Conservation (phyloP, 1,284 basidiomycete species). For the Austroboletus novae-zelandiae region DNA sequence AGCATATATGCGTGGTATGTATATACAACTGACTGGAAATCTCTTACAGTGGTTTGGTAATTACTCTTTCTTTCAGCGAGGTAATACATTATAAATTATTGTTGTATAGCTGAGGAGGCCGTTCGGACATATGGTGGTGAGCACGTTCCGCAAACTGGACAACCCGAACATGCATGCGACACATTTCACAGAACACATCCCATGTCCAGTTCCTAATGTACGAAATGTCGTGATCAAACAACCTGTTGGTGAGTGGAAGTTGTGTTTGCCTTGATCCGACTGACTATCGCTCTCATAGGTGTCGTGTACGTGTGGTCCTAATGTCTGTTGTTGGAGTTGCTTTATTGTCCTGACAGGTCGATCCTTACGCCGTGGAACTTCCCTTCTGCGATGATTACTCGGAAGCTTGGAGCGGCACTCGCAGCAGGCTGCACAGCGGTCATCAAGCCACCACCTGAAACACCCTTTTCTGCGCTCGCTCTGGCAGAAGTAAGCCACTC, state of each 20-base stretch:
- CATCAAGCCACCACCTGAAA: constrained; percentile 94
- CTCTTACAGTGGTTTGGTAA: constrained; percentile 70
- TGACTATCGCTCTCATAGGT: constrained; percentile 35
- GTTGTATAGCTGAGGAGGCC: constrained; percentile 75
- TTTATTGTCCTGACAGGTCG: constrained; percentile 44
- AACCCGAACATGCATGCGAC: constrained; percentile 1
- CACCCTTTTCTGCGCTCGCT: constrained; percentile 92
- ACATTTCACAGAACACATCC: constrained; percentile 66
- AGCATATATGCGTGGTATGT: not conserved
- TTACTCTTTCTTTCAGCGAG: constrained; percentile 16
- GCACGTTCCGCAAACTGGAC: constrained; percentile 11
- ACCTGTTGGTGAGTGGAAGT: constrained; percentile 69
- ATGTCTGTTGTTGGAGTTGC: not conserved
- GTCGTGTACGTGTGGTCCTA: constrained; percentile 49
- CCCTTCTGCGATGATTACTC: constrained; percentile 91
- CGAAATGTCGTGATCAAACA: constrained; percentile 95
- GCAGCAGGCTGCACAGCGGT: constrained; percentile 96
- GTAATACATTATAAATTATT: not conserved
- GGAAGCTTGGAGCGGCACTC: constrained; percentile 86
- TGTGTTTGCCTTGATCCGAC: not conserved
- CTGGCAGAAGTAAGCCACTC: constrained; percentile 63
- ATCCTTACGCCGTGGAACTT: constrained; percentile 90
- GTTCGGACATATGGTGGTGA: constrained; percentile 79
- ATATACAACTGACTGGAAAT: constrained; percentile 6
- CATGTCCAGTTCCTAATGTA: constrained; percentile 67